Base-by-base conservation (phyloP, 2,329 filamentous ascomycete species). In the Aspergillus candidus region DNA sequence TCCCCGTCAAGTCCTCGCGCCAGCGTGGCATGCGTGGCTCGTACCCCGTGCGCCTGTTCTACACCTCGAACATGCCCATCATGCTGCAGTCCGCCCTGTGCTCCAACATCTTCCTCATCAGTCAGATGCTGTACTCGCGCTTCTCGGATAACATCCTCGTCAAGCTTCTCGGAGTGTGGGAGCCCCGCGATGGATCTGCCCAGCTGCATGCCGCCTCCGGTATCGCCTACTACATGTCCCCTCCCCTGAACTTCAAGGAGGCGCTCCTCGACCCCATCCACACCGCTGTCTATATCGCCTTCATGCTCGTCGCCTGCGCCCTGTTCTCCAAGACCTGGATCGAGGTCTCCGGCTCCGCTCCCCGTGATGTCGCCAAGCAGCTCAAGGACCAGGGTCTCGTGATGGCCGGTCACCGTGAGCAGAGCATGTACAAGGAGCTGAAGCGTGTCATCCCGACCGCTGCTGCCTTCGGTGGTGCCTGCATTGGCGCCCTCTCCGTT, bases 271-370 rank as follows among this genome's bases (percentile, higher is more conserved):
- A 98, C 72, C 93, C 93, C 31, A 89, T 98, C 64, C 93, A 98
- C 77, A 97, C 93, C 14, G 83, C 84, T 48, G 80, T 95, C 65
- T 98, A 98, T 76, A 88, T 97, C 56, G 79, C 83, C 56, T 98
- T 97, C 78, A 98, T 98, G 90, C 84, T 98, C 47, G 86, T 88
- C 61, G 94, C 94, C 56, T 98, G 93, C 67, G 90, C 90, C 49
- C 83, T 97, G 69, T 98, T 98, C 81, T 96, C 90, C 72, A 98
- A 98, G 87, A 98, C 94, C 43, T 98, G 93, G 93, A 98, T 98
- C 61, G 93, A 98, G 75, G 93, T 98, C 55, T 97, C 93, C 32
- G 94, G 93, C 63, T 96, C 91, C 52, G 91, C 88, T 76, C 94
- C 93, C 49, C 87, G 93, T 64, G 93, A 98, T 66, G 94, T 98